Conservation (phyloP, 345 rosid genomes). For the Dovyalis caffra region DNA sequence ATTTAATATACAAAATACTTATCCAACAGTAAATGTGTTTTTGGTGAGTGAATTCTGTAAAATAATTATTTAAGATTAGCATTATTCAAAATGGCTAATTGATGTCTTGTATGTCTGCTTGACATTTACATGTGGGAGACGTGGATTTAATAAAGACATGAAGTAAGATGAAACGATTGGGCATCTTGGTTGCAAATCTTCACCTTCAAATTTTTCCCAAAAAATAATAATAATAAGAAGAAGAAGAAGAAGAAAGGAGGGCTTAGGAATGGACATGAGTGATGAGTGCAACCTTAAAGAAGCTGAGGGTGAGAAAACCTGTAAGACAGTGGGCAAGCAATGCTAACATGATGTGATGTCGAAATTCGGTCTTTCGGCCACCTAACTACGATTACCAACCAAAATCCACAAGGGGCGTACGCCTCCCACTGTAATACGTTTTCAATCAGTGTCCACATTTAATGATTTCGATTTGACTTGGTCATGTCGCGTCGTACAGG, state of each 20-base stretch:
- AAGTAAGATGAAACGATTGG: not conserved
- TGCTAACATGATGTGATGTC: not conserved
- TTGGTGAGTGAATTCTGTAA: no score
- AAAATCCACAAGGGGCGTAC: not conserved
- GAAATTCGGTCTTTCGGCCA: not conserved
- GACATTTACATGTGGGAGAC: not conserved
- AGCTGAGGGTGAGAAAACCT: not conserved
- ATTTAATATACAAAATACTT: no score
- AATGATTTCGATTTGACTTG: not conserved
- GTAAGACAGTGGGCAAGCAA: not conserved
- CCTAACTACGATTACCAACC: not conserved
- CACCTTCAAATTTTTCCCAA: not conserved
- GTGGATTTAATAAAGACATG: not conserved
- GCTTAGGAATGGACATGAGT: not conserved
- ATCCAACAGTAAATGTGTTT: no score
- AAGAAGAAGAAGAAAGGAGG: not conserved
- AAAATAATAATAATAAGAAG: no score
- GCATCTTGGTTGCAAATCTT: no score
- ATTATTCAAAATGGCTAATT: no score
- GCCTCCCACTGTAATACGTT: not conserved
- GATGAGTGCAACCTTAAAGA: not conserved
- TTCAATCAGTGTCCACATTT: not conserved
- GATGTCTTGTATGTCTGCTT: not conserved
- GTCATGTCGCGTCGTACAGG: not conserved
- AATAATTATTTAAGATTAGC: no score